These are phyloP conservation scores for Sugiyamaella neomexicana DNA, from an alignment of 1,139 yeast species.

Conservation along the genomic window DNA sequence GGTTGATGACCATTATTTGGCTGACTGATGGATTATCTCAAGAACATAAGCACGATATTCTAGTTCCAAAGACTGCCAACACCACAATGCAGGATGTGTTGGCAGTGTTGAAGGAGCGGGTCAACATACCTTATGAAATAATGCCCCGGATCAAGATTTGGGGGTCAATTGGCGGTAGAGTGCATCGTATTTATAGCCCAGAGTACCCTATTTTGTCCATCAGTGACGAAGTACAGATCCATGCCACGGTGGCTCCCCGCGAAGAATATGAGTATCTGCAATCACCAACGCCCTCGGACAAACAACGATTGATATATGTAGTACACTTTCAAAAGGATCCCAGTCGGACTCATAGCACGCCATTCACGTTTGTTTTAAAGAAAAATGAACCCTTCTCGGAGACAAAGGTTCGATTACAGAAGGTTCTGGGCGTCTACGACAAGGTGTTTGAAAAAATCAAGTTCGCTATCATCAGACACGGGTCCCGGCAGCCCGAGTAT, in stretches of 20 bases:
- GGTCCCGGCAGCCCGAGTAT: conserved; percentile 44
- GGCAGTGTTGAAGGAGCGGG: conserved; percentile 55
- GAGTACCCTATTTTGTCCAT: conserved; percentile 32
- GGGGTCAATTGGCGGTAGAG: conserved; percentile 45
- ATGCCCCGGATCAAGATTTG: conserved; percentile 58
- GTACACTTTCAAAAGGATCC: conserved; percentile 78
- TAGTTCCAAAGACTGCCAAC: conserved; percentile 62
- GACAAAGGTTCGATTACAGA: conserved; percentile 70
- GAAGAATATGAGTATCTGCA: conserved; percentile 38
- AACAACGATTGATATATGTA: conserved; percentile 47
- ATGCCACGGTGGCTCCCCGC: conserved; percentile 38
- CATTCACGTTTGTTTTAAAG: conserved; percentile 68
- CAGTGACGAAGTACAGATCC: conserved; percentile 33
- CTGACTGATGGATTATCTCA: conserved; percentile 40
- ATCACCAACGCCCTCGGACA: conserved; percentile 23
- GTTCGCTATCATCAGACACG: conserved; percentile 49
- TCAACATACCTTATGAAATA: conserved; percentile 51
- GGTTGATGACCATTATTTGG: conserved; percentile 50
- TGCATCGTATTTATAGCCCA: conserved; percentile 30
- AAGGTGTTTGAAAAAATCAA: conserved; percentile 76
- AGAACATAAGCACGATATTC: conserved; percentile 66
- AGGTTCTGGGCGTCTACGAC: conserved; percentile 68
- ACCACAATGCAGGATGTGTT: conserved; percentile 60
- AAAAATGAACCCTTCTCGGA: conserved; percentile 58
- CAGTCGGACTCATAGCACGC: conserved; percentile 77